These are phyloP conservation scores for Cutaneotrichosporon cutaneum DNA, from an alignment of 1,284 basidiomycete genomes.

Conservation along the genomic window DNA sequence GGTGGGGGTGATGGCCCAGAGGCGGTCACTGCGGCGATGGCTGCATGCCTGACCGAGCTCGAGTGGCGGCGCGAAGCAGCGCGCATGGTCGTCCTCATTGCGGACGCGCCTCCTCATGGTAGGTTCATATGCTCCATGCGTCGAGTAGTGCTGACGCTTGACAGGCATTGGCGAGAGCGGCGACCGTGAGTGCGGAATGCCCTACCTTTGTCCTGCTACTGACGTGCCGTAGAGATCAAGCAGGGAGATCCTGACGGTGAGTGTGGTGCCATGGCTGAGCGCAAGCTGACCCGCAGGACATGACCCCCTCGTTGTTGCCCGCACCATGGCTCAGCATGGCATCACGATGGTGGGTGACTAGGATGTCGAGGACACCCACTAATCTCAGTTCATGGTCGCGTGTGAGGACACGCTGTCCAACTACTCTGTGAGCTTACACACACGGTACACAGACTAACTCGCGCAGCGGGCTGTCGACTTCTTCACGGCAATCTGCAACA, in stretches of 20 bases:
- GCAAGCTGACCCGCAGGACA: conserved; percentile 55
- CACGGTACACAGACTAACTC: background rate
- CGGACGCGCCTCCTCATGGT: conserved; percentile 95
- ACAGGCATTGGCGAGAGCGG: conserved; percentile 50
- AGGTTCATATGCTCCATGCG: conserved; percentile 31
- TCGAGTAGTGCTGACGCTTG: background rate
- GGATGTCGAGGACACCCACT: conserved; percentile 6
- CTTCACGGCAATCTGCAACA: conserved; percentile 85
- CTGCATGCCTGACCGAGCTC: conserved; percentile 74
- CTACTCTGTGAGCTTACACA: conserved; percentile 69
- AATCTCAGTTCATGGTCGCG: conserved; percentile 85
- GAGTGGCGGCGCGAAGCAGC: conserved; percentile 87
- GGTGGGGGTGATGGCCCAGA: conserved; percentile 98
- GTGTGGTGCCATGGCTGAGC: conserved; percentile 3
- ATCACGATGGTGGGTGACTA: conserved; percentile 72
- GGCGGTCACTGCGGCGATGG: conserved; percentile 91
- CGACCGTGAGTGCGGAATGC: conserved; percentile 40
- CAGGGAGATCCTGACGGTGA: conserved; percentile 80
- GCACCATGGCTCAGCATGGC: conserved; percentile 83
- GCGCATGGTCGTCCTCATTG: conserved; percentile 93
- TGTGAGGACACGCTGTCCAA: conserved; percentile 96
- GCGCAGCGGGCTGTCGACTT: conserved; percentile 86
- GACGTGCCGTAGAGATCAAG: conserved; percentile 64
- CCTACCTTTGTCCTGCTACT: conserved; percentile 15
- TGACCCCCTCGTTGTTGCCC: conserved; percentile 84